Percentiles rank a stretch among this genome's conserved stretches.
Evolutionary conservation across 805 yeast species (phyloP).

Genomic region (Pichia eremophila): DNA sequence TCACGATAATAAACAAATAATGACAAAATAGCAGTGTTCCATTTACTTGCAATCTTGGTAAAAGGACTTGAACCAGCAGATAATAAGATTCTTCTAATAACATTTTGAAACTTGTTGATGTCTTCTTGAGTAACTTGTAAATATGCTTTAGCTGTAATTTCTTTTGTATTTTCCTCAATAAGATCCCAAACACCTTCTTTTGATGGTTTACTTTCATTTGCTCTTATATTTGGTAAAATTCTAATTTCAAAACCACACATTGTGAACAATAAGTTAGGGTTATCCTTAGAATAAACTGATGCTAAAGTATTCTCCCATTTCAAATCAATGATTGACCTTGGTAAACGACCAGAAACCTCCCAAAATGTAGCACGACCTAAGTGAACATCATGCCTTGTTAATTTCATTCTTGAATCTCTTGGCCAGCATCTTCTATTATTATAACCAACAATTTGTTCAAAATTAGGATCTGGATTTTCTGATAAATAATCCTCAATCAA

Average conservation of each 20-base stretch:
- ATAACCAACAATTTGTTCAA: slow-evolving; percentile 77
- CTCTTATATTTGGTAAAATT: slow-evolving; percentile 65
- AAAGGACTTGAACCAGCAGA: slow-evolving; percentile 94
- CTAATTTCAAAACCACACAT: slow-evolving; percentile 96
- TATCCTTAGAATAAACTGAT: slow-evolving; percentile 83
- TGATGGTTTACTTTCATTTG: slow-evolving; percentile 37
- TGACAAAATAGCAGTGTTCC: slow-evolving; percentile 89
- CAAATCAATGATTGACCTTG: slow-evolving; percentile 60
- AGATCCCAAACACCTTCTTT: slow-evolving; percentile 91
- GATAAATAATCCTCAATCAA: slow-evolving; percentile 65
- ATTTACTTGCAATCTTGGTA: slow-evolving; percentile 85
- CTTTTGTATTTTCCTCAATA: slow-evolving; percentile 58
- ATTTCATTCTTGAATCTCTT: slow-evolving; percentile 77
- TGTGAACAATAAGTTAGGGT: slow-evolving; percentile 78
- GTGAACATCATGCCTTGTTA: slow-evolving; percentile 85
- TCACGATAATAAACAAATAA: slow-evolving; percentile 87
- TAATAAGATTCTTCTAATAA: slow-evolving; percentile 86
- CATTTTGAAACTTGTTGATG: slow-evolving; percentile 68
- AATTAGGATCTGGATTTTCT: slow-evolving; percentile 89
- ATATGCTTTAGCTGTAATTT: slow-evolving; percentile 81
- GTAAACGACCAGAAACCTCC: slow-evolving; percentile 78
- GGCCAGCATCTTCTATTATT: slow-evolving; percentile 95
- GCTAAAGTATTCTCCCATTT: slow-evolving; percentile 76
- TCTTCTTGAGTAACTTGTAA: slow-evolving; percentile 77
- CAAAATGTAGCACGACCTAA: slow-evolving; percentile 87